Evolutionary conservation across 176 grass and related monocot genomes (phyloP), one percentile per base, ranked within the genome.

Genomic region (Oryza glumipatula): DNA sequence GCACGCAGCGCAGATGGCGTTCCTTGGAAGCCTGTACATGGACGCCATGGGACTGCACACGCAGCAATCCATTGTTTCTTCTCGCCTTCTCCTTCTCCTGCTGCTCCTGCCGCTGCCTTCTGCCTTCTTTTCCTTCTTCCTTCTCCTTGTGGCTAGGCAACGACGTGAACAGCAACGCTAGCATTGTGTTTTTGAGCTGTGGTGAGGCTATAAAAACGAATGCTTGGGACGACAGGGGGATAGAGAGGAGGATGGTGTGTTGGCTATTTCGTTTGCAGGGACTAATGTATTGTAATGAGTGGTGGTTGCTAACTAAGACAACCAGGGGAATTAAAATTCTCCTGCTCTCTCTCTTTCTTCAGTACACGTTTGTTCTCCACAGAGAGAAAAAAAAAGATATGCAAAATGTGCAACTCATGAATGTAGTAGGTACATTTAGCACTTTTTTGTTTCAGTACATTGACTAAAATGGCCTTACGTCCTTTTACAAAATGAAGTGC

Each of bases 11-110:
- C 95, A 98, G 73, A 98, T 77, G 82, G 78, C 22, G 76, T 94
- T 98, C 77, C 96, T 94, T 0, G 96, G 93, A 72, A 83, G 96
- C 76, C 89, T 95, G 84, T 94, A 98, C 44, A 89, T 33, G 58
- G 77, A 74, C 1, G 80, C 89, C 85, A 92, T 78, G 66, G 93
- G 93, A 67, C 96, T 91, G 74, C 96, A 98, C 61, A 98, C 89
- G 91, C 96, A 98, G 79, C 96, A 98, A 74, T 98, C 96, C 93
- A 98, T 98, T 41, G 36, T 6, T 38, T 38, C 36, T 6, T 38
- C 36, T 38, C 4, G 36, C 36, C 36, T 26, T 70, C 38, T 30
- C 10, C 43, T 14, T 2, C 24, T 32, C 1, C 15, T 0, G 7
- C 49, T 35, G 13, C 80, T 54, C 0, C 51, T 54, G 52, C 16